These are phyloP conservation scores for Phytophthora fragariae DNA, from an alignment of 352 stramenopile genomes.

Conservation along the genomic window DNA sequence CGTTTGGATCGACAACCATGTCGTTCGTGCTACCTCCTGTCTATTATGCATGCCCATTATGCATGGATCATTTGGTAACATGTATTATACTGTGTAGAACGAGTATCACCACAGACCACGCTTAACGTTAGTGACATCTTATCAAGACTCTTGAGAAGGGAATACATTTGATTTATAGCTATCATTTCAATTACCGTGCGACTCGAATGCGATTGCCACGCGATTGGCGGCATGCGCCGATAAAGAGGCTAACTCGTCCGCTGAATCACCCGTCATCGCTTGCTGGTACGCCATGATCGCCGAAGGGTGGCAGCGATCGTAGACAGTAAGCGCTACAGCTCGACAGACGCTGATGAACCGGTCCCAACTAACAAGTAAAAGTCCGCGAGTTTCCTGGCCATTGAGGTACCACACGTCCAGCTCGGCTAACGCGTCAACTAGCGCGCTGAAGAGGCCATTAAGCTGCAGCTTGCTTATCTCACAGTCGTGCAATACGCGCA, in stretches of 20 bases:
- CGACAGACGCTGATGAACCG: slow-evolving; percentile 75
- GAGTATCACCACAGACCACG: no score
- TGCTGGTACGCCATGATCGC: slow-evolving; percentile 20
- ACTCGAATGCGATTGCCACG: slow-evolving; percentile 18
- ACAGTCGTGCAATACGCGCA: slow-evolving; percentile 71
- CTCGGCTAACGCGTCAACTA: slow-evolving; percentile 71
- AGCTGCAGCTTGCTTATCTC: slow-evolving; percentile 47
- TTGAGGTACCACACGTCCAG: slow-evolving; percentile 84
- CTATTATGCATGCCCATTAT: no score
- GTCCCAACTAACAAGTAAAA: slow-evolving; percentile 75
- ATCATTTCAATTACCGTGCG: slow-evolving; percentile 10
- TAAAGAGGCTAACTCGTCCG: slow-evolving; percentile 6
- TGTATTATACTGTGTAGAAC: no score
- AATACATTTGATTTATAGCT: slow-evolving; percentile 1
- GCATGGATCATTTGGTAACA: no score
- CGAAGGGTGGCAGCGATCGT: slow-evolving; percentile 50
- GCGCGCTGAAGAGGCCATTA: slow-evolving; percentile 64
- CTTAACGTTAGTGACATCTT: no score
- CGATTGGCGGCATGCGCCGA: slow-evolving; percentile 15
- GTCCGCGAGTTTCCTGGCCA: slow-evolving; percentile 58
- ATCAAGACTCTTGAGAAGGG: neutral
- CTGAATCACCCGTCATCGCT: slow-evolving; percentile 4
- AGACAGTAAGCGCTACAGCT: slow-evolving; percentile 57
- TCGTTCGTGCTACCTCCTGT: no score
- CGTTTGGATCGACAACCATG: no score